A percentile compares a stretch with the other conserved stretches of the same genome.
These are phyloP conservation scores for Kodamaea ohmeri DNA, from an alignment of 1,139 yeast species.

Conservation along the genomic window DNA sequence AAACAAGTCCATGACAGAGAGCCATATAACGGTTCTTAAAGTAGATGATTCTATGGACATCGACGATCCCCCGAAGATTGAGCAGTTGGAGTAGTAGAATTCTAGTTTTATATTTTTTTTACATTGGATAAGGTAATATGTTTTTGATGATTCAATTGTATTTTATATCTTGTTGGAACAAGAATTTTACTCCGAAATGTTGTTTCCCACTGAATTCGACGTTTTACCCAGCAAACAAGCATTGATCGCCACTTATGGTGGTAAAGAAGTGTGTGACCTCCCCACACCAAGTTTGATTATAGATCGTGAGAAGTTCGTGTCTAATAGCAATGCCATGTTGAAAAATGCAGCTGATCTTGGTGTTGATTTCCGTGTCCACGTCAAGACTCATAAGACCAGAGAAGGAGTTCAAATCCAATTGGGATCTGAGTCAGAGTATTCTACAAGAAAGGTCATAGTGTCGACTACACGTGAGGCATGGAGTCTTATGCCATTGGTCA, in stretches of 20 bases:
- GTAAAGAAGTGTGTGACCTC: slow-evolving; percentile 27
- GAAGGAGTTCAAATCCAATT: slow-evolving; percentile 37
- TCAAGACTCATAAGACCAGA: slow-evolving; percentile 67
- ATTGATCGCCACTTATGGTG: slow-evolving; percentile 24
- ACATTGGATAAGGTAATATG: too few species aligned
- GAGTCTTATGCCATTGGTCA: slow-evolving; percentile 45
- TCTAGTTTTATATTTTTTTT: too few species aligned
- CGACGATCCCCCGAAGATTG: slow-evolving; percentile 18
- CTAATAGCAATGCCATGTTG: slow-evolving; percentile 33
- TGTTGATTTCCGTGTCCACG: slow-evolving; percentile 60
- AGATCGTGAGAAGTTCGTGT: slow-evolving; percentile 24
- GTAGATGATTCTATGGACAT: slow-evolving; percentile 17
- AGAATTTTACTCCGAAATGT: too few species aligned
- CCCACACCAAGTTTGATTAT: slow-evolving; percentile 60
- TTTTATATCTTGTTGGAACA: too few species aligned
- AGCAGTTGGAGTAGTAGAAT: slow-evolving; percentile 13
- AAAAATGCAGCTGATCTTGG: slow-evolving; percentile 25
- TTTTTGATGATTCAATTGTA: too few species aligned
- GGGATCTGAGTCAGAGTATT: slow-evolving; percentile 15
- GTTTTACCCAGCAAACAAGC: slow-evolving; percentile 8
- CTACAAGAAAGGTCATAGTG: slow-evolving; percentile 55
- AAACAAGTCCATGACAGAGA: slow-evolving; percentile 38
- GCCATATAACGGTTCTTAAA: slow-evolving; percentile 18
- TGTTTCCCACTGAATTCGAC: slow-evolving; percentile 4
- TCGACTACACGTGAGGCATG: slow-evolving; percentile 71